Percentiles rank a stretch among this genome's conserved stretches.
Conservation (phyloP, 1,139 yeast genomes). For the Hyphopichia burtonii region DNA sequence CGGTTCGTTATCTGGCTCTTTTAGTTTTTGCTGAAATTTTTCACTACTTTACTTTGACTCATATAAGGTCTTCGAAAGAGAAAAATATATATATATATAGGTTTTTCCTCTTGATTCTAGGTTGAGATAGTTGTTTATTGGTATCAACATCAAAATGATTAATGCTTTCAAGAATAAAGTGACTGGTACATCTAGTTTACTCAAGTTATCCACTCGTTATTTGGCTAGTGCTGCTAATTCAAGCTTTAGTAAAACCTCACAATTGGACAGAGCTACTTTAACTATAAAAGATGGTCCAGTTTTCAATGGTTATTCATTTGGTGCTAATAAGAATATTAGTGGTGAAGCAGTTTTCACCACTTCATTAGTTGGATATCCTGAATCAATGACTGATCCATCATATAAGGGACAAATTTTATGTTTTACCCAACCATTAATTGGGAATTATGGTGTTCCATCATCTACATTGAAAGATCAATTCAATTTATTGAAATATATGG, state of each 20-base stretch:
- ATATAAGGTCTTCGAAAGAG: not conserved
- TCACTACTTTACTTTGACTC: not conserved
- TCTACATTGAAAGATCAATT: conserved; percentile 75
- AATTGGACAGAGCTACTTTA: conserved; percentile 79
- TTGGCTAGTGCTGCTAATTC: conserved; percentile 40
- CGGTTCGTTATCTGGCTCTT: not conserved
- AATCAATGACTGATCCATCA: conserved; percentile 98
- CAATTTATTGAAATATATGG: conserved; percentile 84
- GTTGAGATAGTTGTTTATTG: too few relatives aligned
- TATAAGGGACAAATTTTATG: conserved; percentile 94
- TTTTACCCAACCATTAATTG: conserved; percentile 95
- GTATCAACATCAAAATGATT: conserved; percentile 5
- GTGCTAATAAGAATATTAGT: conserved; percentile 85
- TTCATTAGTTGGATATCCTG: conserved; percentile 96
- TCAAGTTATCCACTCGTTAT: conserved; percentile 13
- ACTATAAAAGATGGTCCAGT: conserved; percentile 93
- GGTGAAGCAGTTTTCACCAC: conserved; percentile 99
- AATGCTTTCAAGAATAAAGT: conserved; percentile 3
- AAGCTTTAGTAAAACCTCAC: conserved; percentile 35
- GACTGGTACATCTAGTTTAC: not conserved
- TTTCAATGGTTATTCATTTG: conserved; percentile 90
- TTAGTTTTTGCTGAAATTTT: not conserved
- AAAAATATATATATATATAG: not conserved
- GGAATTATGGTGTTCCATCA: conserved; percentile 97
- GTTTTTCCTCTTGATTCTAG: not conserved